A percentile compares a stretch with the other conserved stretches of the same genome.
These are phyloP conservation scores for Mycena amicta DNA, from an alignment of 768 basidiomycete species.

Conservation along the genomic window DNA sequence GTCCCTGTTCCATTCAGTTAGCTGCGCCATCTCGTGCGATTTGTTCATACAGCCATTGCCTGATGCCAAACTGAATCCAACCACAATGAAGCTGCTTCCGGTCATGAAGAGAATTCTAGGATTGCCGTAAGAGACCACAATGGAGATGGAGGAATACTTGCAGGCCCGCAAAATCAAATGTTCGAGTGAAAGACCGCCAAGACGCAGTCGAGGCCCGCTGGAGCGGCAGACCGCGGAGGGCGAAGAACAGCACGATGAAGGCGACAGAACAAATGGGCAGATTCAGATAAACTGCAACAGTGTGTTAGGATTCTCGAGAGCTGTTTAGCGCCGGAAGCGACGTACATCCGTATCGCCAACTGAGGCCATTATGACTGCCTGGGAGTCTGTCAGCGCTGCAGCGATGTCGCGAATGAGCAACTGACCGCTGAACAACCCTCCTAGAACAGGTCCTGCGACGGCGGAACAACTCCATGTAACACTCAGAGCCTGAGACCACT, in stretches of 20 bases:
- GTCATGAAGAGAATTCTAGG: constrained; percentile 71
- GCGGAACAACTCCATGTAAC: constrained; percentile 88
- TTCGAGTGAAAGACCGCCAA: constrained; percentile 54
- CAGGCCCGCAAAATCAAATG: constrained; percentile 81
- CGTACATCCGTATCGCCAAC: constrained; percentile 89
- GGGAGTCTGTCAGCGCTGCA: constrained; percentile 20
- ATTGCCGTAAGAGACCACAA: constrained; percentile 23
- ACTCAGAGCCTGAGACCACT: constrained; percentile 85
- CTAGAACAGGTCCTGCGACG: constrained; percentile 80
- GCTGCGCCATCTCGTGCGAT: constrained; percentile 1
- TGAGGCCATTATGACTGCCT: constrained; percentile 43
- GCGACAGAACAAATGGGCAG: constrained; percentile 72
- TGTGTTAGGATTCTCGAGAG: no score
- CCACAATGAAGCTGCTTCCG: constrained; percentile 72
- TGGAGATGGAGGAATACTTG: constrained; percentile 40
- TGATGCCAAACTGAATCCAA: constrained; percentile 80
- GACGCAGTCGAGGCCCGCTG: constrained; percentile 49
- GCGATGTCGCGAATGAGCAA: constrained; percentile 14
- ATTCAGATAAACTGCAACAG: constrained; percentile 88
- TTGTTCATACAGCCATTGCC: constrained; percentile 63
- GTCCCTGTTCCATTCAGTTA: constrained; percentile 52
- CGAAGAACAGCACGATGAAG: constrained; percentile 54
- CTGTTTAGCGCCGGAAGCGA: constrained; percentile 23
- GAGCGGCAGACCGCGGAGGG: constrained; percentile 61
- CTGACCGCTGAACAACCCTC: constrained; percentile 79